phyloP scores from a whole-genome alignment of 2,329 filamentous ascomycete species.

The Trichoderma sp. region DNA sequence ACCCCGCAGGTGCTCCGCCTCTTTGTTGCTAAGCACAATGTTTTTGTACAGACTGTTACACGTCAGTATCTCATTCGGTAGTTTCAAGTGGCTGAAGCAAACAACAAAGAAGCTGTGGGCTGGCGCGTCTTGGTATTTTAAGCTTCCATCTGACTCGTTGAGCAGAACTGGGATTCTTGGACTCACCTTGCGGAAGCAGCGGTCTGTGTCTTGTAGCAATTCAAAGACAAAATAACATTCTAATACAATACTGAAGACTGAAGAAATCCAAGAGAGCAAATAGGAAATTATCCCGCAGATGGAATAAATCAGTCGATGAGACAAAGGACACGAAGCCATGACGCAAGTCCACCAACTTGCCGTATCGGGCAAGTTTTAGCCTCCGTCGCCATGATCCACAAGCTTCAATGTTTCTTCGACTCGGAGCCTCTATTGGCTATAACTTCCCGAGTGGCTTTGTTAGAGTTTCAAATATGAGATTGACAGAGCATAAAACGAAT shows the following conservation, averaged over 20 bases:
- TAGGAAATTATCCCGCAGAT: neutral
- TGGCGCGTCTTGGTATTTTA: neutral
- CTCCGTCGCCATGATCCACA: neutral
- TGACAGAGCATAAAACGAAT: neutral
- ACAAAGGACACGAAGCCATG: neutral
- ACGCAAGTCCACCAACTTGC: neutral
- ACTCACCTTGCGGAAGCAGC: neutral
- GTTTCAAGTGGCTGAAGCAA: neutral
- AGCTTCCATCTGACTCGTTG: neutral
- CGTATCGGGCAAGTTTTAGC: neutral
- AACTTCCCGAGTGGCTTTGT: neutral
- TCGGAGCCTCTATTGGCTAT: neutral
- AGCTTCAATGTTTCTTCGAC: neutral
- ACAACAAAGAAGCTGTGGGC: neutral
- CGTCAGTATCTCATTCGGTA: neutral
- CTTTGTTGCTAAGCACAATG: neutral
- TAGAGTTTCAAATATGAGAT: neutral
- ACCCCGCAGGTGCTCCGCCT: constrained; percentile 15
- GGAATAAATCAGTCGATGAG: neutral
- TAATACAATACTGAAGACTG: neutral
- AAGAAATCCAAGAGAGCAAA: neutral
- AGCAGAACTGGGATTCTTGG: neutral
- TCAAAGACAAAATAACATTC: neutral
- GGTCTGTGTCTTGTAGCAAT: neutral
- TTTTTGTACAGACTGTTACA: neutral